phyloP scores from a whole-genome alignment of 2,329 filamentous ascomycete species.

The Aspergillus pseudoterreus region DNA sequence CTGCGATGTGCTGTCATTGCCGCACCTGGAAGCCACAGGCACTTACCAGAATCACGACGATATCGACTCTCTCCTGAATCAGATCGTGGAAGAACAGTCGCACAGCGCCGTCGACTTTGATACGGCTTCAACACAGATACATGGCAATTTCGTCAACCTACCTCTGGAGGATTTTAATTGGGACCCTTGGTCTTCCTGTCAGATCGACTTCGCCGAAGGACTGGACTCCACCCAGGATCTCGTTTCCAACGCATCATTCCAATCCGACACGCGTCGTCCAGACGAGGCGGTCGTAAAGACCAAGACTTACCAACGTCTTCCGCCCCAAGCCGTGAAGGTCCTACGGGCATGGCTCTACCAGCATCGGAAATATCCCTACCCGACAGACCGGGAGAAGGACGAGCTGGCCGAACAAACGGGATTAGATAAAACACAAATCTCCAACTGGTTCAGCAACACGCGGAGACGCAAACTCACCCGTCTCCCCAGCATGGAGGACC shows the following conservation, averaged over 20 bases:
- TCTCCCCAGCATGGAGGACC: not conserved
- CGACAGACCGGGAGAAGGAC: slow-evolving; percentile 78
- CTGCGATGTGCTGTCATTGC: slow-evolving; percentile 4
- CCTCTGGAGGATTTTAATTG: not conserved
- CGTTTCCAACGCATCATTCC: not conserved
- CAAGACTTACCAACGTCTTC: slow-evolving; percentile 1
- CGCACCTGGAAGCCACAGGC: not conserved
- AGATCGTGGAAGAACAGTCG: not conserved
- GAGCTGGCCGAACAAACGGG: slow-evolving; percentile 70
- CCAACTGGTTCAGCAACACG: slow-evolving; percentile 86
- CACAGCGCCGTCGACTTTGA: not conserved
- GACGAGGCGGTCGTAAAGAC: not conserved
- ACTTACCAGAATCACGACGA: not conserved
- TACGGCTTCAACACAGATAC: not conserved
- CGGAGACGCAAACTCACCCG: slow-evolving; percentile 55
- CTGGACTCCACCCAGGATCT: not conserved
- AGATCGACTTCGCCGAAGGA: not conserved
- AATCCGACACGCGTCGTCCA: not conserved
- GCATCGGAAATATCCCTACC: slow-evolving; percentile 76
- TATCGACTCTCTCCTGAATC: not conserved
- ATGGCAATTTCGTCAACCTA: not conserved
- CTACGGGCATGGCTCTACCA: slow-evolving; percentile 76
- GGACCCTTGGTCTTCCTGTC: not conserved
- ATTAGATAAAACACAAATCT: slow-evolving; percentile 76
- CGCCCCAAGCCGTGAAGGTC: slow-evolving; percentile 59